phyloP scores from a whole-genome alignment of 2,329 filamentous ascomycete species.

The Aspergillus neotritici region DNA sequence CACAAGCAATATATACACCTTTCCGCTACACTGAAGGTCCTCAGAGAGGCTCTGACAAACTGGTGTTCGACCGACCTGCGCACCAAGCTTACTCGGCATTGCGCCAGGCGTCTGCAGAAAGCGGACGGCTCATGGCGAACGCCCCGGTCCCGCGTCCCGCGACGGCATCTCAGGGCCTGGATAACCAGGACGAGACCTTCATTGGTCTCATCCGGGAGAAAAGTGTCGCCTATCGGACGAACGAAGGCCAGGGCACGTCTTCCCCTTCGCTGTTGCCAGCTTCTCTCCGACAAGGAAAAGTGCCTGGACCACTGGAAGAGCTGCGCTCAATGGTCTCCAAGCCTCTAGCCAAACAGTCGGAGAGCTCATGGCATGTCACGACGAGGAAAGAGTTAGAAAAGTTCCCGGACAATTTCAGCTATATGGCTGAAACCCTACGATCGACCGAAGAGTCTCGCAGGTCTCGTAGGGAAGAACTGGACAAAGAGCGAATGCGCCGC shows the following conservation, averaged over 20 bases:
- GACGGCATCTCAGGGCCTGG: constrained; percentile 17
- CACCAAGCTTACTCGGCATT: constrained; percentile 45
- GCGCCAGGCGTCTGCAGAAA: constrained; percentile 41
- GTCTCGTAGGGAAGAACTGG: constrained; percentile 40
- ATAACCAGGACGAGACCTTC: constrained; percentile 41
- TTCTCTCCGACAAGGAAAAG: constrained; percentile 27
- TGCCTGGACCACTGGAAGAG: constrained; percentile 25
- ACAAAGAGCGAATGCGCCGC: constrained; percentile 45
- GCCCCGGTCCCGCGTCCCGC: constrained; percentile 17
- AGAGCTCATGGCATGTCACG: constrained; percentile 29
- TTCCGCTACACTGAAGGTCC: constrained; percentile 42
- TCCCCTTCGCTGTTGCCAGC: constrained; percentile 27
- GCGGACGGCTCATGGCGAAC: constrained; percentile 40
- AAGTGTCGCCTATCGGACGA: constrained; percentile 36
- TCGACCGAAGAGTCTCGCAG: constrained; percentile 46
- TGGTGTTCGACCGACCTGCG: constrained; percentile 36
- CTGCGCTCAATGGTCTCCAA: constrained; percentile 32
- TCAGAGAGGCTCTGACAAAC: constrained; percentile 37
- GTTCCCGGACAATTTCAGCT: constrained; percentile 39
- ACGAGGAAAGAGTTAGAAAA: constrained; percentile 30
- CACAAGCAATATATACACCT: constrained; percentile 40
- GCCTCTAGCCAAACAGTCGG: constrained; percentile 28
- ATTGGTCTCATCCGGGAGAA: constrained; percentile 44
- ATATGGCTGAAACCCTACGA: constrained; percentile 37
- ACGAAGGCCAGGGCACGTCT: constrained; percentile 20